Evolutionary conservation across 768 basidiomycete genomes (phyloP).

Genomic region (Tulasnella sp.): DNA sequence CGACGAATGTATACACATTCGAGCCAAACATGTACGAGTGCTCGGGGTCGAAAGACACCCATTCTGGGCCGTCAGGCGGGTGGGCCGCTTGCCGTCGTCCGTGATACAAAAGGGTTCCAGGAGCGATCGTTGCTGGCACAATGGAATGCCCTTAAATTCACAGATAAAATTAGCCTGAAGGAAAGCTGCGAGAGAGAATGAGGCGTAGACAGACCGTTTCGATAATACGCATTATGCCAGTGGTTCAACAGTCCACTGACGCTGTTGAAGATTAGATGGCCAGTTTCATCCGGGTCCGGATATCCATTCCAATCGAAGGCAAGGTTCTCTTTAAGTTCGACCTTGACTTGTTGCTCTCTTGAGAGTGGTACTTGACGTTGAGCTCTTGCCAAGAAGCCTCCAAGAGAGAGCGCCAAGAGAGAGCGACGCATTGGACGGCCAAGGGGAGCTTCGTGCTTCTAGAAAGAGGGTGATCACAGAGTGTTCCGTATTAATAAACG

Average conservation of each 20-base stretch:
- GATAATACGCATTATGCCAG: constrained; percentile 26
- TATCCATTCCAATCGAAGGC: not conserved
- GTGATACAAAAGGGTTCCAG: constrained; percentile 29
- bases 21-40: constrained; percentile 24
- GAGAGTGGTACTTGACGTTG: not conserved
- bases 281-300: constrained; percentile 19
- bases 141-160: constrained; percentile 23
- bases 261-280: constrained; percentile 27
- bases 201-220: constrained; percentile 18
- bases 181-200: not conserved
- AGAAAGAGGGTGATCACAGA: not conserved
- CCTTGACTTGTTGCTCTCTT: not conserved
- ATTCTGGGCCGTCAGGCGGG: constrained; percentile 20
- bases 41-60: constrained; percentile 30
- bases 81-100: constrained; percentile 6
- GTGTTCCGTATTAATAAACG: not conserved
- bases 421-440: not conserved
- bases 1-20: constrained; percentile 24
- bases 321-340: not conserved
- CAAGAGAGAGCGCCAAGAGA: not conserved
- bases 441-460: not conserved
- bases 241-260: constrained; percentile 23
- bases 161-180: not conserved
- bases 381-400: not conserved
- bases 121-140: constrained; percentile 21